phyloP scores from a whole-genome alignment of 1,139 yeast species.

The Candida anutae region DNA sequence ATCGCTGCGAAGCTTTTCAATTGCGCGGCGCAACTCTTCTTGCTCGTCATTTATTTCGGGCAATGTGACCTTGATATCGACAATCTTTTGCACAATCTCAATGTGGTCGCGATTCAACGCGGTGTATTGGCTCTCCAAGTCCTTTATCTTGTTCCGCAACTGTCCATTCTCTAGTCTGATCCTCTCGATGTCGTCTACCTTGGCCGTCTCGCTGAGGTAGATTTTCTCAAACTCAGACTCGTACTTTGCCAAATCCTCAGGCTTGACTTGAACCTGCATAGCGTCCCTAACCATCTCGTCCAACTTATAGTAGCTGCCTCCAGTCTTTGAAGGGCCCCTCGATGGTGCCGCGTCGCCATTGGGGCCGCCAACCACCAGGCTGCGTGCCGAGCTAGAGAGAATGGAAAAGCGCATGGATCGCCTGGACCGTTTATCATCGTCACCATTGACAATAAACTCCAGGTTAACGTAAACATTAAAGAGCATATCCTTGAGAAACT shows the following conservation, averaged over 20 bases:
- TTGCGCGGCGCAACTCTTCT: constrained; percentile 60
- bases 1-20: constrained; percentile 47
- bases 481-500: constrained; percentile 68
- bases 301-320: constrained; percentile 41
- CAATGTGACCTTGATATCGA: constrained; percentile 30
- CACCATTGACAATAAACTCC: constrained; percentile 19
- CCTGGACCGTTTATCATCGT: constrained; percentile 6
- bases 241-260: constrained; percentile 62
- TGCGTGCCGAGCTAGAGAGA: constrained; percentile 13
- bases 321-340: background rate
- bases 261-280: constrained; percentile 61
- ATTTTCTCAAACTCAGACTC: constrained; percentile 70
- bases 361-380: constrained; percentile 2
- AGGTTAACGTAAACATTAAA: constrained; percentile 61
- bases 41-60: constrained; percentile 65
- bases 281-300: constrained; percentile 78
- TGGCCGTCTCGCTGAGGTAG: constrained; percentile 57
- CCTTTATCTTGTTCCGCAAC: constrained; percentile 65
- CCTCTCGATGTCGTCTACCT: constrained; percentile 62
- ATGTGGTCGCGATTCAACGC: constrained; percentile 70
- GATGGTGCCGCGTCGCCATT: too few species aligned
- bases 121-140: constrained; percentile 64
- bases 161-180: constrained; percentile 61
- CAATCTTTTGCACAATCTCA: constrained; percentile 34
- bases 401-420: constrained; percentile 13